Conservation (phyloP, 2,329 filamentous ascomycete genomes). For the Penicillium sp. region DNA sequence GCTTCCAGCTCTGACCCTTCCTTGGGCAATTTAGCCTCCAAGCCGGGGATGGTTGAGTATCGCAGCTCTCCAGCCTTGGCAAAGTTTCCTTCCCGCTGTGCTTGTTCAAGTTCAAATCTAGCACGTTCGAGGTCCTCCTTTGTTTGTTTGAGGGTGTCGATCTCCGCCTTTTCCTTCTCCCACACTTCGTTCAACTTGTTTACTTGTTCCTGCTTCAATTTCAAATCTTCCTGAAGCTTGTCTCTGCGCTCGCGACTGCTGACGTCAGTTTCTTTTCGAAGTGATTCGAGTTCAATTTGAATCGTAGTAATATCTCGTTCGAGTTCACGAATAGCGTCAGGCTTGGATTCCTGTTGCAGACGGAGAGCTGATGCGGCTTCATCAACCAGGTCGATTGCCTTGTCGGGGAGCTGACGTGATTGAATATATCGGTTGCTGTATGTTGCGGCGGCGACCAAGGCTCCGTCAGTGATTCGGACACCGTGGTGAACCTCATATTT, state of each 20-base stretch:
- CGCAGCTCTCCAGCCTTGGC: constrained; percentile 82
- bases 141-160: constrained; percentile 77
- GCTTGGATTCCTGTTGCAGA: constrained; percentile 93
- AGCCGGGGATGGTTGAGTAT: constrained; percentile 75
- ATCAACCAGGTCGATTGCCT: constrained; percentile 94
- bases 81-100: constrained; percentile 83
- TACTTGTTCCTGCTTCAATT: constrained; percentile 69
- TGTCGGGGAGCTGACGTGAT: constrained; percentile 91
- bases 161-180: constrained; percentile 82
- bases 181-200: constrained; percentile 71
- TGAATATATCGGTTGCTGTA: constrained; percentile 96
- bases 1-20: constrained; percentile 53
- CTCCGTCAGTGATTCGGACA: constrained; percentile 86
- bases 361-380: constrained; percentile 87
- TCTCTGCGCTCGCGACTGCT: constrained; percentile 81
- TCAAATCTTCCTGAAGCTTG: constrained; percentile 72
- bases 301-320: constrained; percentile 96
- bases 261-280: constrained; percentile 89
- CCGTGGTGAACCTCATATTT: constrained; percentile 97
- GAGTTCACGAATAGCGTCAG: constrained; percentile 84
- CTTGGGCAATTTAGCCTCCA: constrained; percentile 73
- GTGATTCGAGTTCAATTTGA: constrained; percentile 90
- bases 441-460: constrained; percentile 83
- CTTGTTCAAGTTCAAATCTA: constrained; percentile 76
- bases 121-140: constrained; percentile 87